Conservation (phyloP, 352 stramenopile genomes). For the Phytophthora quininea region DNA sequence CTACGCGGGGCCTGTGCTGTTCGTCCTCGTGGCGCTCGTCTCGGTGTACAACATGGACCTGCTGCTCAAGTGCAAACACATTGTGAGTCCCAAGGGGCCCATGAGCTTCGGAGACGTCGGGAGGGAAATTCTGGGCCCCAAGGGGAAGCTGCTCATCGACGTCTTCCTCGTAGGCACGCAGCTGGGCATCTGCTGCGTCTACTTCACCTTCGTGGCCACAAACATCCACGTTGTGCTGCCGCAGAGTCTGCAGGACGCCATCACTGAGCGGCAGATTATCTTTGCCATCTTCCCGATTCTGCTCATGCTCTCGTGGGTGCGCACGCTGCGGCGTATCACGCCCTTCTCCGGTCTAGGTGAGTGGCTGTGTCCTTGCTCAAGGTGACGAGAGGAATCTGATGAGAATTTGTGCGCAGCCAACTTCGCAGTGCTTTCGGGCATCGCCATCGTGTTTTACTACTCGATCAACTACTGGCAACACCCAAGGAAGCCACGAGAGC, state of each 20-base stretch:
- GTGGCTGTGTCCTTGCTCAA: not conserved
- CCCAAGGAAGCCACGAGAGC: slow-evolving; percentile 28
- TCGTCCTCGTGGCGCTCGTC: slow-evolving; percentile 67
- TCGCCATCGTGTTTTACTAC: slow-evolving; percentile 87
- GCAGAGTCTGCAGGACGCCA: slow-evolving; percentile 50
- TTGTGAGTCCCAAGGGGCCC: slow-evolving; percentile 52
- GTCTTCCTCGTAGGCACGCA: slow-evolving; percentile 82
- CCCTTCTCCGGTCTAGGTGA: slow-evolving; percentile 75
- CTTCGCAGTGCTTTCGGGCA: slow-evolving; percentile 61
- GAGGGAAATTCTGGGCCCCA: slow-evolving; percentile 56
- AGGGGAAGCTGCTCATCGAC: slow-evolving; percentile 75
- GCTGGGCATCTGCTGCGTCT: slow-evolving; percentile 84
- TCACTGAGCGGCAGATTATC: slow-evolving; percentile 82
- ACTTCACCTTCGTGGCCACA: slow-evolving; percentile 85
- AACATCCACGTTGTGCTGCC: slow-evolving; percentile 83
- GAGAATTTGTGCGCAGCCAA: slow-evolving; percentile 45
- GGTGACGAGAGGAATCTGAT: not conserved
- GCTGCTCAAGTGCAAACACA: slow-evolving; percentile 68
- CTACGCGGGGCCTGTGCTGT: slow-evolving; percentile 62
- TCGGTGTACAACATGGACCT: slow-evolving; percentile 89
- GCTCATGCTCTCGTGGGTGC: slow-evolving; percentile 78
- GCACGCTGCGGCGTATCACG: slow-evolving; percentile 74
- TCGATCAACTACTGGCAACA: slow-evolving; percentile 65
- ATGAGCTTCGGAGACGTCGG: slow-evolving; percentile 84
- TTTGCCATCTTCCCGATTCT: slow-evolving; percentile 76